Evolutionary conservation across 352 stramenopile genomes (phyloP), one percentile per base, ranked within the genome.

Genomic region (Pythium graminicola): DNA sequence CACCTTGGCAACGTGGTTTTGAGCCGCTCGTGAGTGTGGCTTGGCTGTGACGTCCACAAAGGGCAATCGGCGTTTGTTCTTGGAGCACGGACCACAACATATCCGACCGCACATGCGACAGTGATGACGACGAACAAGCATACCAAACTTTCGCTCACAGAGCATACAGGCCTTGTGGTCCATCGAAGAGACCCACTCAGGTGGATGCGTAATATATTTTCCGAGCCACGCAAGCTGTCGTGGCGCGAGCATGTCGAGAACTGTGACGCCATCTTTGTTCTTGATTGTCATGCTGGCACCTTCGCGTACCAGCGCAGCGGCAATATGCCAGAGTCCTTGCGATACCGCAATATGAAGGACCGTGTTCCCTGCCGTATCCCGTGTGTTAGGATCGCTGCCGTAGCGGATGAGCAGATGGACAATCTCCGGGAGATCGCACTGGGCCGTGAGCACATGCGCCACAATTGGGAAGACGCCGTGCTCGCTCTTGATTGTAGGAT

Each of bases 61-160:
- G 0, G 73, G 74, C 23, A 92, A 71, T 19, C 47, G 63, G 5
- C 79, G 73, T 56, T 89, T 89, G 70, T 81, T 84, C 48, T 77
- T 86, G 56, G 79, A 87, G 64, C 82, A 93, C 13, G 74, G 73
- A 0, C 75, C 73, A 32, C 82, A 93, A 54, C 81, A 89, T 54
- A 89, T 76, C n/a, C 82, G 82, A 3, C 82, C 82, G 50, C 82
- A 93, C 23, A 93, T 69, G 22, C 82, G 74, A 47, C 82, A 93
- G 66, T 93, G 82, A 47, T 93, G 82, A 19, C 77, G 76, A 11
- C 82, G 77, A 50, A 87, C 72, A 6, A 93, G 61, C 17, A 93
- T 50, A 6, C 64, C 61, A 43, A 93, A 93, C 53, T 78, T 79
- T 31, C 67, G 64, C 16, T 69, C 70, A 47, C 82, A 93, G 16